Evolutionary conservation across 108 stramenopile species (phyloP).

Genomic region (Cyclostephanos tholiformis): DNA sequence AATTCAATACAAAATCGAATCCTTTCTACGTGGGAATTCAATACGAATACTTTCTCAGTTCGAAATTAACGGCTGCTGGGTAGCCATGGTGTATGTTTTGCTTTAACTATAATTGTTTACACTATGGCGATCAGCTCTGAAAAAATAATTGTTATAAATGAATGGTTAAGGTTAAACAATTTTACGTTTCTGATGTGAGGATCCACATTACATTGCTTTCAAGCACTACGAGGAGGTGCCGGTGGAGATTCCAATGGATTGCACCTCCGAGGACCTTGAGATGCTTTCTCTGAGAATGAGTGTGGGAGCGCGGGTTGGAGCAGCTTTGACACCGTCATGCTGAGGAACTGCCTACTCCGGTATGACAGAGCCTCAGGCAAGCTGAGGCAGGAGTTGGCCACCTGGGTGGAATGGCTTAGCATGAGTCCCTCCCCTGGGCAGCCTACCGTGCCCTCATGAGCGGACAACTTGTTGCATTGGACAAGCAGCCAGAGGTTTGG

Average conservation of each 20-base stretch:
- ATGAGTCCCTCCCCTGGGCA: not conserved
- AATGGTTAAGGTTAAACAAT: too few species aligned
- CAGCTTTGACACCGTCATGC: not conserved
- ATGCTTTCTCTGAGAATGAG: not conserved
- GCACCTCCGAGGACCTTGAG: conserved; percentile 1
- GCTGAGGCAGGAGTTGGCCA: conserved; percentile 8
- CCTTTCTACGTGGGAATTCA: too few species aligned
- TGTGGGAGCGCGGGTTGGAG: not conserved
- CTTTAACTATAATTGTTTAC: too few species aligned
- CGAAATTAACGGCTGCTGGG: too few species aligned
- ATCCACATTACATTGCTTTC: not conserved
- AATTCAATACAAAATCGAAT: too few species aligned
- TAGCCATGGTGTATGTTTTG: too few species aligned
- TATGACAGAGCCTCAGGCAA: not conserved
- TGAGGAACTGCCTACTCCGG: too few species aligned
- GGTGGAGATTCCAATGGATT: not conserved
- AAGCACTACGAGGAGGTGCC: not conserved
- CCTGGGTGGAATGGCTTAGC: conserved; percentile 6
- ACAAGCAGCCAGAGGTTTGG: conserved; percentile 48
- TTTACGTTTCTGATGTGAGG: too few species aligned
- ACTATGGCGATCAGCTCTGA: too few species aligned
- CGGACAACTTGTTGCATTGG: conserved; percentile 35
- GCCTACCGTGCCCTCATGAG: conserved; percentile 20
- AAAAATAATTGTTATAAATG: too few species aligned
- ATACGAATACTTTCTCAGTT: too few species aligned